phyloP scores from a whole-genome alignment of 2,329 filamentous ascomycete genomes.

The Malbranchea zuffiana region DNA sequence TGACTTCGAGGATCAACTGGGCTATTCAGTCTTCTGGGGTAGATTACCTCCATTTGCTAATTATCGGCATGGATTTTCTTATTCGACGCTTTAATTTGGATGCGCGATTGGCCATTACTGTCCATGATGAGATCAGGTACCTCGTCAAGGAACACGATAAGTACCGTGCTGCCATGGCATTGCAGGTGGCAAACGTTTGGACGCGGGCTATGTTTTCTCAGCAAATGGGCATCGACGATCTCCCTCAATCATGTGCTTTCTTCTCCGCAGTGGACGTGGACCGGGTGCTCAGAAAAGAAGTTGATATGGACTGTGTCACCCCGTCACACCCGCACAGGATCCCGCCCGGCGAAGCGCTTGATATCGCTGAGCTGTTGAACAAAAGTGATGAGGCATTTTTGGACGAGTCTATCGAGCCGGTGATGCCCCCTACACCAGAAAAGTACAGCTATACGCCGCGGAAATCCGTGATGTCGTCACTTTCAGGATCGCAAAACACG shows the following conservation, averaged over 20 bases:
- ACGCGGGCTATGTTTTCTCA: conserved; percentile 95
- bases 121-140: conserved; percentile 96
- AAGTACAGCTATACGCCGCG: conserved; percentile 58
- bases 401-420: conserved; percentile 52
- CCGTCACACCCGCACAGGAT: conserved; percentile 73
- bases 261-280: conserved; percentile 95
- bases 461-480: conserved; percentile 64
- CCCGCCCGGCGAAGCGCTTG: conserved; percentile 72
- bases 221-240: conserved; percentile 88
- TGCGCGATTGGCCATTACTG: conserved; percentile 80
- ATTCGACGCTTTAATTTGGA: conserved; percentile 72
- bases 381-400: conserved; percentile 60
- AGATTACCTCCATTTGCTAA: conserved; percentile 89
- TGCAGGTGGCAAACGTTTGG: conserved; percentile 92
- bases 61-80: conserved; percentile 90
- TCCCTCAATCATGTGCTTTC: conserved; percentile 88
- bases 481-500: conserved; percentile 46
- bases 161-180: conserved; percentile 80
- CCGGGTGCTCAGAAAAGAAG: conserved; percentile 90
- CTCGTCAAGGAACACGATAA: conserved; percentile 75
- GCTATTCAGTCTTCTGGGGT: conserved; percentile 96
- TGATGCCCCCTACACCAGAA: conserved; percentile 48
- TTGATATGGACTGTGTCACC: conserved; percentile 94
- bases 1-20: conserved; percentile 97
- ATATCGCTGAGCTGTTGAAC: conserved; percentile 65